Evolutionary conservation across 1,284 basidiomycete genomes (phyloP), one percentile per base, ranked within the genome.

Genomic region (Rhizoctonia solani): DNA sequence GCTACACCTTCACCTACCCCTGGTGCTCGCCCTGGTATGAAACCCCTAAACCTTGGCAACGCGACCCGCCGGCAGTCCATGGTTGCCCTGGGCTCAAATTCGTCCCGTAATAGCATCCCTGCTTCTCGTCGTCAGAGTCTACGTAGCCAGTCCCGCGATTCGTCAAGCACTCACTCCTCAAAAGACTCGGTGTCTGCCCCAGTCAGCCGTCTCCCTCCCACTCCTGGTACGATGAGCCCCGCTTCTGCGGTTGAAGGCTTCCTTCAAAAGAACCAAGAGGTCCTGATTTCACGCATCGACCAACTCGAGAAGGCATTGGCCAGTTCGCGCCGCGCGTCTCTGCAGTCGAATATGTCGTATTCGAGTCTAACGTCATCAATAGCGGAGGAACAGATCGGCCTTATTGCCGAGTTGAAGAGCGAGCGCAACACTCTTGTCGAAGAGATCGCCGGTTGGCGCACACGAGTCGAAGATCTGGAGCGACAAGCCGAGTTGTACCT

Each of bases 381-480:
- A 29, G 49, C 14, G 16, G 69, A 67, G 42, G 54, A 69, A n/a
- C 66, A 70, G 11, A 65, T 71, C 25, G 55, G 55, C 8, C 68
- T 68, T 25, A 47, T 92, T 53, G 80, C 86, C 1, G 90, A 92
- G 74, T 80, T 92, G 71, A 91, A 90, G 73, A 80, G 84, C 0
- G 90, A 92, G 74, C 81, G 90, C 19, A 90, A 92, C 72, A 88
- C 90, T 71, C 79, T 92, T 58, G 90, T 87, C 76, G 81, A 82
- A 54, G 90, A 92, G 74, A 84, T 89, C 0, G 86, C 89, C 71
- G 88, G 87, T 0, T 91, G 89, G 88, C 81, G 87, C 67, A 82
- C 78, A 30, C 82, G 89, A 29, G 85, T 90, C 39, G 80, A 79
- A 16, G 87, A 89, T 73, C 79, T 88, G 69, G 87, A 91, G 71